Base-by-base conservation (phyloP, 2,329 filamentous ascomycete species). In the Aureobasidium sp. region DNA sequence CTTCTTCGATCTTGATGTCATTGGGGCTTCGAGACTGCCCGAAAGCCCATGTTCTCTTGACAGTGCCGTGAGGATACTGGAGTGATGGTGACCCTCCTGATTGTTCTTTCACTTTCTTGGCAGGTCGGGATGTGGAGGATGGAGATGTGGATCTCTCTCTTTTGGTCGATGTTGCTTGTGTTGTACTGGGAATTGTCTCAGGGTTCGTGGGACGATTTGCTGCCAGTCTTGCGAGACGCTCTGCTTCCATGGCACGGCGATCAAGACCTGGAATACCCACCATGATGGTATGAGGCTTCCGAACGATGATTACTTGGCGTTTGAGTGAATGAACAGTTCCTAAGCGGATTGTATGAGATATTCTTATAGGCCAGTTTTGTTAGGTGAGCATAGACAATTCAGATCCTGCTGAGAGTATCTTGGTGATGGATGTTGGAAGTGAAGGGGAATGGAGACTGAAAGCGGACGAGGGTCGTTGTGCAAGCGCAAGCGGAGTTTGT, bases 1-100 rank as follows among this genome's bases (percentile, higher is more conserved):
- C 83, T 72, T 97, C 91, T 69, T 96, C 90, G 44, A 97, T 86
- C 64, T 86, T 94, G 70, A 97, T 90, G 65, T 96, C 90, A 64
- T 91, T 82, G 5, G 78, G 78, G 0, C 73, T 78, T 39, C 89
- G 81, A 1, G 81, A 77, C 65, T 83, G 84, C 2, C 87, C 86
- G 39, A 78, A 78, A 0, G 84, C 85, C 84, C 88, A 93, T 0
- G 94, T 97, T 70, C 88, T 90, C 74, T 90, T 94, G 51, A 97
- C 84, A 0, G 80, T 77, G 1, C 92, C 93, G 3, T 71, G 67
- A 0, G 82, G 81, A 68, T 82, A 87, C 61, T 80, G 75, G 12
- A 22, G 20, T 8, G 20, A 25, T 20, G 27, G 1, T 7, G 37
- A 22, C 20, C 25, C 15, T 11, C 44, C 9, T 22, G 25, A 14